Conservation (phyloP, 2,329 filamentous ascomycete species). For the Zymoseptoria crescenta region DNA sequence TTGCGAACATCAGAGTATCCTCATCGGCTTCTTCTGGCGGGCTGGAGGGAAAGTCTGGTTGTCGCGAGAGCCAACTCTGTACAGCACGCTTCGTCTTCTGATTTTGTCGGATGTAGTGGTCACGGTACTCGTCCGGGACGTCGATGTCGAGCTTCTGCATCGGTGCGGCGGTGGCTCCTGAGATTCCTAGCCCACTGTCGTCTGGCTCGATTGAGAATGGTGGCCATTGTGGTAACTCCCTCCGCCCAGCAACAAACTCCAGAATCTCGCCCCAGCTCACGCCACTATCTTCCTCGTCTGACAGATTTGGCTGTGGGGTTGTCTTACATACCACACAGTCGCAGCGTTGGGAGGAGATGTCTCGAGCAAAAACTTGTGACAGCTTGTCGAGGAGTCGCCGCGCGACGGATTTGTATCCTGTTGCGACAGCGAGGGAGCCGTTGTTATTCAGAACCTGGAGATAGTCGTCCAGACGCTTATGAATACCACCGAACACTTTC, state of each 20-base stretch:
- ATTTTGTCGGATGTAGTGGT: slow-evolving; percentile 85
- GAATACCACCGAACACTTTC: slow-evolving; percentile 71
- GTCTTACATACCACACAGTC: slow-evolving; percentile 73
- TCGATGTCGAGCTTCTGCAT: slow-evolving; percentile 84
- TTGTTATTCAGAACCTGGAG: slow-evolving; percentile 70
- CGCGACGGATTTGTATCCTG: slow-evolving; percentile 90
- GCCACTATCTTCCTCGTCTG: slow-evolving; percentile 55
- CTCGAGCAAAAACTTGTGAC: slow-evolving; percentile 88
- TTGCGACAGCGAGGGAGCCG: slow-evolving; percentile 88
- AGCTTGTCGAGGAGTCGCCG: slow-evolving; percentile 80
- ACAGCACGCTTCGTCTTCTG: slow-evolving; percentile 89
- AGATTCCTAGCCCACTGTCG: slow-evolving; percentile 47
- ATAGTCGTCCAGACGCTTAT: slow-evolving; percentile 78
- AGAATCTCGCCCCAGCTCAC: slow-evolving; percentile 93
- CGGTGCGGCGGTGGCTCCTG: slow-evolving; percentile 46
- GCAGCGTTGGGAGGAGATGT: slow-evolving; percentile 82
- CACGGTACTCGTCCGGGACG: slow-evolving; percentile 85
- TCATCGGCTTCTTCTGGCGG: slow-evolving; percentile 87
- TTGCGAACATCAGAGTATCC: slow-evolving; percentile 87
- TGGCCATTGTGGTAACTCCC: slow-evolving; percentile 81
- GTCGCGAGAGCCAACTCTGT: slow-evolving; percentile 79
- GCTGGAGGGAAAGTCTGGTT: slow-evolving; percentile 63
- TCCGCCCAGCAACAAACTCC: slow-evolving; percentile 81
- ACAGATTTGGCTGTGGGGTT: slow-evolving; percentile 27
- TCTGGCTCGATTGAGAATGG: slow-evolving; percentile 66